Percentiles rank a stretch among this genome's conserved stretches.
These are phyloP conservation scores for Tarenaya hassleriana DNA, from an alignment of 345 rosid genomes.

Conservation along the genomic window DNA sequence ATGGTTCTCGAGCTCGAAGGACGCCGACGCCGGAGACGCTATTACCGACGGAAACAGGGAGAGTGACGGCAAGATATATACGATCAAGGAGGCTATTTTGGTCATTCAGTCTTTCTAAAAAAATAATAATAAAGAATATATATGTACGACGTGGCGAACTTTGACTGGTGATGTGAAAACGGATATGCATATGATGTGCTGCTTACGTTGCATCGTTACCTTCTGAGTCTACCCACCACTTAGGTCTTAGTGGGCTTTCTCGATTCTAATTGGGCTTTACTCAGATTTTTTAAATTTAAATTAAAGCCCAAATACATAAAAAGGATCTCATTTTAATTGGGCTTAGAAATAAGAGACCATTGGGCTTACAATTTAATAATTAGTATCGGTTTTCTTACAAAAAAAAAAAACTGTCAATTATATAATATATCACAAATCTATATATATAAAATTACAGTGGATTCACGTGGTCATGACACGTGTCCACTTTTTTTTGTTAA, in stretches of 20 bases:
- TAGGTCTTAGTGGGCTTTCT: constrained; percentile 16
- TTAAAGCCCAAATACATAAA: no score
- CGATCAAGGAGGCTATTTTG: background rate
- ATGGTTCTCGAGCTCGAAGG: constrained; percentile 26
- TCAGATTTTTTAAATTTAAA: no score
- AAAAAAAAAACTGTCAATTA: no score
- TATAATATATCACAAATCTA: no score
- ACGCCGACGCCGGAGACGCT: background rate
- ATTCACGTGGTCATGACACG: no score
- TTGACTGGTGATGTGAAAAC: constrained; percentile 4
- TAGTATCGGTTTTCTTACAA: no score
- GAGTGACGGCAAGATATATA: constrained; percentile 1
- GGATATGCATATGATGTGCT: constrained; percentile 30
- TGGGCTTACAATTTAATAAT: no score
- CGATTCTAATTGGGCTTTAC: constrained; percentile 5
- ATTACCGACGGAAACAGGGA: constrained; percentile 8
- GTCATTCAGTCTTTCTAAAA: constrained; percentile 1
- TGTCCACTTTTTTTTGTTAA: no score
- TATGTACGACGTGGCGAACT: constrained; percentile 22
- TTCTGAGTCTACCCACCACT: constrained; percentile 1
- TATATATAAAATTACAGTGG: no score
- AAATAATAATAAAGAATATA: background rate
- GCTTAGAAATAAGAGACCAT: no score
- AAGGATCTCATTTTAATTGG: no score
- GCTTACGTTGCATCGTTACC: constrained; percentile 29